Evolutionary conservation across 2,329 filamentous ascomycete species (phyloP), one percentile per base, ranked within the genome.

Genomic region (Myriosclerotinia curreyana): DNA sequence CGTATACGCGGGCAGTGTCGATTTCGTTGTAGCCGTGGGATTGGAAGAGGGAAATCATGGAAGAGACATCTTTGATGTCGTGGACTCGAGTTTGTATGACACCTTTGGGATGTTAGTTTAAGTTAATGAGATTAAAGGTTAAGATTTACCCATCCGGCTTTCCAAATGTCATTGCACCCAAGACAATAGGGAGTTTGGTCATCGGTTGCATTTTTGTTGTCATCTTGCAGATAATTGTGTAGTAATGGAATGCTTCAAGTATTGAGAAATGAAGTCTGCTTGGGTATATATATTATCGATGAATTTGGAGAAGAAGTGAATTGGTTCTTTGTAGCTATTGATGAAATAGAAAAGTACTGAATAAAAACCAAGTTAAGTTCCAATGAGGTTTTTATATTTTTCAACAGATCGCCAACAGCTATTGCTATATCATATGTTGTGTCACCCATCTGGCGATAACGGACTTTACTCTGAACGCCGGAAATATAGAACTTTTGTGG

Each of bases 1-100:
- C 79, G 68, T 91, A 91, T 4, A 81, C 74, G 17, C 87, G 81
- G 0, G 88, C 87, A 0, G 87, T 90, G 73, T 91, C 88, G 60
- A 91, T 75, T 71, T 91, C 88, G 70, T 84, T 82, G 76, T 90
- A 86, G 22, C 87, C 87, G 70, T 85, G 80, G 34, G 79, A 77
- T 73, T 89, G 85, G 72, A 91, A 85, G 66, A 84, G 79, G 73
- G 89, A 84, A 44, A 91, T 79, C 60, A 83, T 83, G 66, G 80
- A 79, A 65, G 83, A 85, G 74, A 81, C 86, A 36, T 86, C 84
- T 54, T 84, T 55, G 9, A 74, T 59, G 14, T 68, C 66, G 53
- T 72, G 65, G 1, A 76, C 71, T 3, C 73, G 72, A 2, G 70
- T 65, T 68, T 73, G 71, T 40, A 71, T 69, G 14, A 66, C 68